Conservation (phyloP, 306 rosid genomes). For the Acacia acuminata region DNA sequence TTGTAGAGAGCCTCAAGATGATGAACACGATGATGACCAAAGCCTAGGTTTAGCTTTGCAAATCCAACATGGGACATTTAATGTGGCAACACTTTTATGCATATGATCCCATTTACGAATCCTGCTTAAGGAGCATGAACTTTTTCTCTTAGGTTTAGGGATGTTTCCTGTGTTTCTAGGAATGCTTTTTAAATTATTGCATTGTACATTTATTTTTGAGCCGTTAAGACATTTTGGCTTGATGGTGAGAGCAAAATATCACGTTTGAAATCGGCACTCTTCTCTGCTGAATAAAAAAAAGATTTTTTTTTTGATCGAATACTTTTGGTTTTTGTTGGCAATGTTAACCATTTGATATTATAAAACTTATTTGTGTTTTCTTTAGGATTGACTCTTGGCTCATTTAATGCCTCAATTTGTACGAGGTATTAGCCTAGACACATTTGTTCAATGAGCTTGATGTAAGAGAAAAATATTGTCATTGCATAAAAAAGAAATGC, state of each 20-base stretch:
- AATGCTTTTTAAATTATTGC: not conserved
- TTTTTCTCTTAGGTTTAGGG: not conserved
- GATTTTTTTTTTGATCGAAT: not conserved
- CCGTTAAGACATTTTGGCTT: too few species aligned
- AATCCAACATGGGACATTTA: not conserved
- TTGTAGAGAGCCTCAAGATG: conserved; percentile 8
- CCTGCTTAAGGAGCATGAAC: not conserved
- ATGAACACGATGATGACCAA: not conserved
- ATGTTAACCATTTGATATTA: not conserved
- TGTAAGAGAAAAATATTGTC: too few species aligned
- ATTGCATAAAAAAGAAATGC: too few species aligned
- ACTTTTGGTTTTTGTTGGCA: not conserved
- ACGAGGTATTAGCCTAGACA: too few species aligned
- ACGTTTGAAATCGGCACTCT: too few species aligned
- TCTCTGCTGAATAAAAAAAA: too few species aligned
- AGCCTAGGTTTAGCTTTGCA: not conserved
- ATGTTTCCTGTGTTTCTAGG: not conserved
- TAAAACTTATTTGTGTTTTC: not conserved
- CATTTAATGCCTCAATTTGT: too few species aligned
- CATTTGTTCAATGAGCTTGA: too few species aligned
- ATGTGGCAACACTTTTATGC: not conserved
- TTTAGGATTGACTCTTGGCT: too few species aligned
- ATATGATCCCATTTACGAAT: not conserved
- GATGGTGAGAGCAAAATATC: too few species aligned
- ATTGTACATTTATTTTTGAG: not conserved